Base-by-base conservation (phyloP, 2,329 filamentous ascomycete species). In the Claviceps quebecensis region DNA sequence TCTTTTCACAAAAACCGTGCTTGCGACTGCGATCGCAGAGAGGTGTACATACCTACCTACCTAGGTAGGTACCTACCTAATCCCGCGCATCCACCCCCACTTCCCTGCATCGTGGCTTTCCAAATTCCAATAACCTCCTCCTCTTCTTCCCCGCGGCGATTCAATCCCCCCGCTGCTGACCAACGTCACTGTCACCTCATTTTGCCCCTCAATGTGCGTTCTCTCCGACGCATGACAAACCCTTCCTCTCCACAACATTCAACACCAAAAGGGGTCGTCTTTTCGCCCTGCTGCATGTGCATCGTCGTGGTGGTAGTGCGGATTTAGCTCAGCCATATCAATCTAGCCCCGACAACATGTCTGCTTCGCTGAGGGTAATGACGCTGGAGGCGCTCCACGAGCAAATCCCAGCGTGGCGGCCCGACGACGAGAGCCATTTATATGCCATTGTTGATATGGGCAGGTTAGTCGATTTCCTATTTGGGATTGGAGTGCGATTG, bases 401-500 rank as follows among this genome's bases (percentile, higher is more conserved):
- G 41, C 73, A 68, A 60, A 66, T 80, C 59, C 70, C 72, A 38
- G 60, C 60, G 64, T 80, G 76, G 76, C 60, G 67, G 49, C 67
- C 72, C 26, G 59, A 68, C 50, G 67, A 66, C 44, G 57, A 68
- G 50, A 76, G 63, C 59, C 75, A 79, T 54, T 68, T 77, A 16
- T 76, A 76, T 59, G 76, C 76, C 49, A 64, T 80, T 49, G 76
- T 80, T 51, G 77, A 80, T 56, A 79, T 80, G 75, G 77, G 77
- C 61, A 79, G 76, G 76, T 77, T 54, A 51, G 57, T 54, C 48
- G 50, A 36, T 22, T 51, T 55, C 5, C 4, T 14, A 2, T 9
- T 11, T 26, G 9, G 29, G 29, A 34, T 16, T 23, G 13, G 19
- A 11, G 55, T 45, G n/a, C 45, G 29, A 34, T 34, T 19, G n/a